Evolutionary conservation across 2,329 filamentous ascomycete genomes (phyloP), one percentile per base, ranked within the genome.

Genomic region (Coniochaeta sp.): DNA sequence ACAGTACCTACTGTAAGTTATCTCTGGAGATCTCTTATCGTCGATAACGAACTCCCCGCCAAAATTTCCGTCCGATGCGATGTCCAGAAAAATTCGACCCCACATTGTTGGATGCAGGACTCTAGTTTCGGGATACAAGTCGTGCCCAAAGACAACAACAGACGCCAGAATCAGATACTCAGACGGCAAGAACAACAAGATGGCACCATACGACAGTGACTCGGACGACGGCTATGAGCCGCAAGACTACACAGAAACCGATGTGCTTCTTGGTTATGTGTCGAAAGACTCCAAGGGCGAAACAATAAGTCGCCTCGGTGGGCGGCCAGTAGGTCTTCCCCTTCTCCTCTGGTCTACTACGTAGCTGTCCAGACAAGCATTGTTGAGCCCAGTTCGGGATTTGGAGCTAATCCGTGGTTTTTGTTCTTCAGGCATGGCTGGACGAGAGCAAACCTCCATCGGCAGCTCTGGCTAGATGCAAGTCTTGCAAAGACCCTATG

Each of bases 191-290:
- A 22, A 2, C 14, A 47, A 24, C 55, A 68, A 55, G 17, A 93
- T 92, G 89, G 81, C 88, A 60, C 80, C 85, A 17, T 96, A 96
- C 76, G 91, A 96, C 67, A 96, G 90, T 71, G 93, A 97, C 68
- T 91, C 88, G 1, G 93, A 90, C 0, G 86, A 81, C 30, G 89
- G 85, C 50, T 87, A 86, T 60, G 81, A 86, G 16, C 14, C 50
- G 1, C 83, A 85, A 6, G 82, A 86, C 55, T 91, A 86, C 63
- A 89, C 87, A 19, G 88, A 91, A 72, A 98, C 95, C 7, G 91
- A 89, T 65, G 92, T 97, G 2, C 84, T 97, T 1, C 82, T 99
- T 14, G 95, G 95, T 4, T 99, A 96, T 73, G 90, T 91, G 3
- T 89, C 90, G 1, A 86, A 87, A 70, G 90, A 96, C 59, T 77